Conservation (phyloP, 371 early-diverging fungal species). For the Haplosporangium sp. region DNA sequence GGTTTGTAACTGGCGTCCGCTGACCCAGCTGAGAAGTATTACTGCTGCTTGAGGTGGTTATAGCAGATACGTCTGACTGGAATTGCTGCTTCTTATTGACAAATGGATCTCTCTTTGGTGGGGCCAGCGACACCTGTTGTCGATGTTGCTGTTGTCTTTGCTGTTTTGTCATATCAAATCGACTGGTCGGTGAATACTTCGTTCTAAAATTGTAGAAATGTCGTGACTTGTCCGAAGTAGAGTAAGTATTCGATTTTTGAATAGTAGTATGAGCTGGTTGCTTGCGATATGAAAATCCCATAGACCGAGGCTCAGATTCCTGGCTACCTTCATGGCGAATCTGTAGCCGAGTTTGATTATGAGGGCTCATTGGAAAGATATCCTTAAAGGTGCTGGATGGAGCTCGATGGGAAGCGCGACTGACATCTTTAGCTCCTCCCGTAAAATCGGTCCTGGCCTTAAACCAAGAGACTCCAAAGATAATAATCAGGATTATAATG, state of each 20-base stretch:
- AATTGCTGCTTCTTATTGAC: background rate
- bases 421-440: slow-evolving; percentile 42
- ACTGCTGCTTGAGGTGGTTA: background rate
- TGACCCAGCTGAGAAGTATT: background rate
- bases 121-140: background rate
- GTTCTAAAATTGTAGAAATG: background rate
- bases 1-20: slow-evolving; percentile 10
- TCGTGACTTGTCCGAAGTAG: slow-evolving; percentile 4
- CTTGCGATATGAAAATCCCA: background rate
- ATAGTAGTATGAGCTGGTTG: background rate
- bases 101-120: slow-evolving; percentile 7
- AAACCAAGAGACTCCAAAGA: slow-evolving; percentile 35
- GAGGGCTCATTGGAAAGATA: slow-evolving; percentile 7
- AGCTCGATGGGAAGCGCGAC: slow-evolving; percentile 40
- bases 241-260: slow-evolving; percentile 2
- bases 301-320: background rate
- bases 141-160: slow-evolving; percentile 6
- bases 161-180: background rate
- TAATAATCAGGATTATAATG: slow-evolving; percentile 6
- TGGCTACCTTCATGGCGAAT: background rate
- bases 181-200: background rate
- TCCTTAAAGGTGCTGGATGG: slow-evolving; percentile 10
- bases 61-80: background rate
- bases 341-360: background rate
- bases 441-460: slow-evolving; percentile 49